Evolutionary conservation across 331 rosid species (phyloP), one percentile per base, ranked within the genome.

Genomic region (Quercus lobata): DNA sequence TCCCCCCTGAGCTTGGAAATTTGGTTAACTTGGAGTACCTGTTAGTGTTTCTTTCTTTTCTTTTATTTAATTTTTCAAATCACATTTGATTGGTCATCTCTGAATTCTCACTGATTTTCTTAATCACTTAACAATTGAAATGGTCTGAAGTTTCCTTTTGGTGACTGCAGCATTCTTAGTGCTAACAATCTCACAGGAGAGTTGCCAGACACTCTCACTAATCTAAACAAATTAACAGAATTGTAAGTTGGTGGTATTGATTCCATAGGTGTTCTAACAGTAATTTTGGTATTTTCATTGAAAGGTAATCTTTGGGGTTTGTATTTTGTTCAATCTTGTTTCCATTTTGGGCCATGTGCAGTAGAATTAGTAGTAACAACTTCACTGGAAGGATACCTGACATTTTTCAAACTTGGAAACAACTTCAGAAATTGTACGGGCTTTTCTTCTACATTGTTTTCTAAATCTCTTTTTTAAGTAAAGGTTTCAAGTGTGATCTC

Each of bases 121-220:
- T 46, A 46, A 10, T 46, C 54, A 57, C 15, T 37, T 57, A 30
- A 18, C 60, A 82, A 79, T 46, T 46, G 54, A 46, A 10, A 46
- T 46, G 1, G 54, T 46, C 1, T 46, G 54, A 46, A 46, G 57
- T 25, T 83, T 34, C 6, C n/a, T 49, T 68, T 58, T 21, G 78
- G 6, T 44, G 63, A 68, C 10, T 78, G 25, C 83, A 83, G 86
- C 17, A 5, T 55, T 69, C 68, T 83, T 18, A 58, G 69, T 2
- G 86, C 83, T 49, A 83, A 83, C 79, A 73, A 66, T 73, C 83
- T 83, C 79, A 83, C 69, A 6, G 86, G 86, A 32, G 30, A 57
- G 71, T 79, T 74, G 73, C 86, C 80, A 15, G 49, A 0, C 2
- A 30, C 78, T 71, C 74, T 79, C 57, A 25, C 21, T 17, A 58